phyloP scores from a whole-genome alignment of 306 rosid genomes.

The Senna tora region DNA sequence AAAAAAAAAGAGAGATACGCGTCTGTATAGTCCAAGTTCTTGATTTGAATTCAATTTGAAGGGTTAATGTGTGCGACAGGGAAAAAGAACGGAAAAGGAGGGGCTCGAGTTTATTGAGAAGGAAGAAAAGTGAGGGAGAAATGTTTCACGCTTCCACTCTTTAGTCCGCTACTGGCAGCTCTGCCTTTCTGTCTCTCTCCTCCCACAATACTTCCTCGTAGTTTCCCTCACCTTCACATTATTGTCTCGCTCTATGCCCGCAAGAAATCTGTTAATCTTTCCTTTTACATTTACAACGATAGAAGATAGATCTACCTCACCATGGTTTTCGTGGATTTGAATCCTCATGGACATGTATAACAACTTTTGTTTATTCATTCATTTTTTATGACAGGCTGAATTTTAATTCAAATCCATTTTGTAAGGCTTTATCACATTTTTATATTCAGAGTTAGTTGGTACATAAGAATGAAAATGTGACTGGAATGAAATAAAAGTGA shows the following conservation, averaged over 20 bases:
- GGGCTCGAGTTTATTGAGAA: not conserved
- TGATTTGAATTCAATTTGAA: not conserved
- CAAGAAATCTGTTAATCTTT: not conserved
- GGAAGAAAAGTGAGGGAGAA: conserved; percentile 42
- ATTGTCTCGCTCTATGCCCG: not conserved
- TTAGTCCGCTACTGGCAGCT: conserved; percentile 10
- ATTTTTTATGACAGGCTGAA: too few species aligned
- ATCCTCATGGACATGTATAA: not conserved
- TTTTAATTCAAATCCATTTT: too few species aligned
- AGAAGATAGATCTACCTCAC: conserved; percentile 1
- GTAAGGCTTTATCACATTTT: too few species aligned
- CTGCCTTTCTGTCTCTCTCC: conserved; percentile 31
- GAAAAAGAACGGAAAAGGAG: not conserved
- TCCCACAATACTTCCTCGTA: conserved; percentile 36
- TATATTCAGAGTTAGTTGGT: too few species aligned
- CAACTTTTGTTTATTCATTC: too few species aligned
- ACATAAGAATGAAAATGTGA: too few species aligned
- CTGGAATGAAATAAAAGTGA: too few species aligned
- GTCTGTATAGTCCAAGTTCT: not conserved
- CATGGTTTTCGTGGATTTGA: not conserved
- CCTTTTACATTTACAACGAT: not conserved
- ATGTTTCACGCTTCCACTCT: conserved; percentile 20
- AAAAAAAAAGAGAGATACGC: not conserved
- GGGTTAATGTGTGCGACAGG: not conserved
- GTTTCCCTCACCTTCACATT: conserved; percentile 33